phyloP scores from a whole-genome alignment of 1,284 basidiomycete species.

The Macrocybe sp. region DNA sequence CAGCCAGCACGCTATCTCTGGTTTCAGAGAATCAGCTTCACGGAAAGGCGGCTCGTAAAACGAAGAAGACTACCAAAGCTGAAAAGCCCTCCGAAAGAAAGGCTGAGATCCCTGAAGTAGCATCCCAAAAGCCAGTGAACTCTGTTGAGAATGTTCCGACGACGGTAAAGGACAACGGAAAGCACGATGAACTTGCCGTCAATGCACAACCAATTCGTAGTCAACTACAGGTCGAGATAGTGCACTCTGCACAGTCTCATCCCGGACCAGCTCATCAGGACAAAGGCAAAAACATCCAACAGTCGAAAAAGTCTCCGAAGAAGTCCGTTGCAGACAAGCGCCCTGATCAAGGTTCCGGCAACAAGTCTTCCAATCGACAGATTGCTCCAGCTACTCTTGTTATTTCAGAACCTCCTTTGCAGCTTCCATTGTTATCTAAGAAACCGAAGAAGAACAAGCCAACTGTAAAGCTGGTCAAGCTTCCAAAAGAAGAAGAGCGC shows the following conservation, averaged over 20 bases:
- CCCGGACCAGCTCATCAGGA: conserved; percentile 24
- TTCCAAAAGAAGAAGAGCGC: conserved; percentile 52
- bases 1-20: too few species aligned
- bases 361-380: conserved; percentile 11
- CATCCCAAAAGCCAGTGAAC: conserved; percentile 17
- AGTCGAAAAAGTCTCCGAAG: conserved; percentile 15
- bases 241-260: conserved; percentile 12
- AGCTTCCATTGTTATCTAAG: conserved; percentile 70
- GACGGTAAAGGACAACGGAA: too few species aligned
- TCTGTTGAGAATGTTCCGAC: too few species aligned
- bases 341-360: conserved; percentile 14
- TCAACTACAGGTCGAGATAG: conserved; percentile 22
- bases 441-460: conserved; percentile 79
- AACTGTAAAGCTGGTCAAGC: conserved; percentile 49
- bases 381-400: conserved; percentile 4
- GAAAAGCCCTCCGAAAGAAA: conserved; percentile 57
- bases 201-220: too few species aligned
- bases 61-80: conserved; percentile 57
- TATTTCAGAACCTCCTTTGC: conserved; percentile 33
- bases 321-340: conserved; percentile 20
- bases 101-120: conserved; percentile 48
- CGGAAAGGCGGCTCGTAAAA: conserved; percentile 52
- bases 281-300: conserved; percentile 29
- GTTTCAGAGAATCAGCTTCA: conserved; percentile 13
- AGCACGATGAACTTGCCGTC: too few species aligned